phyloP scores from a whole-genome alignment of 495 filamentous ascomycete species.

The Neurospora intermedia region DNA sequence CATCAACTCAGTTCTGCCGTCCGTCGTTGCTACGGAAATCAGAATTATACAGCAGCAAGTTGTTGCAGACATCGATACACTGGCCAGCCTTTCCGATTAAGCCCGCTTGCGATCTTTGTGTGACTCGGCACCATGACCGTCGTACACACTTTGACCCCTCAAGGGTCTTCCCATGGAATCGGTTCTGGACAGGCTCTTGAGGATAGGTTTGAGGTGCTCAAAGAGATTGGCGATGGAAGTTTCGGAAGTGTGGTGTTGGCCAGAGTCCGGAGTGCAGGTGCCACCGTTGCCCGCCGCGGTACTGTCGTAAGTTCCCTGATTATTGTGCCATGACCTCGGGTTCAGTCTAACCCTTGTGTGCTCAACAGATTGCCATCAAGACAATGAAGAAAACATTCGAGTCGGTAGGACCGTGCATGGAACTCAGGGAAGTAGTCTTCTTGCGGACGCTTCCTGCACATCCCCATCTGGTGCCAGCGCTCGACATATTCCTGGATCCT shows the following conservation, averaged over 20 bases:
- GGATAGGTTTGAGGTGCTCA: constrained; percentile 92
- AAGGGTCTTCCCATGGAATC: constrained; percentile 38
- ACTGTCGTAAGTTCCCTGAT: constrained; percentile 61
- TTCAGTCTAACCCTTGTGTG: background rate
- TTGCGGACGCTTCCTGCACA: constrained; percentile 78
- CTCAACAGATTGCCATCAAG: constrained; percentile 83
- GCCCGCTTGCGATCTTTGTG: background rate
- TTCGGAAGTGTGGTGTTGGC: constrained; percentile 94
- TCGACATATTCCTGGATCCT: constrained; percentile 98
- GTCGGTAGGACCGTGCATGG: constrained; percentile 75
- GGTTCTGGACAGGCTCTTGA: constrained; percentile 44
- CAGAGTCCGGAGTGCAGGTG: constrained; percentile 78
- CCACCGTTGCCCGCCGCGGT: constrained; percentile 77
- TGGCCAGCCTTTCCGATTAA: constrained; percentile 1
- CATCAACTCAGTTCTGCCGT: constrained; percentile 1
- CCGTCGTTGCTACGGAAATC: constrained; percentile 6
- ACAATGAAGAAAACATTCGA: constrained; percentile 99
- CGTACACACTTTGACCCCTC: constrained; percentile 51
- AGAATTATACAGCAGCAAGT: background rate
- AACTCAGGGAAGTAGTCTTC: constrained; percentile 95
- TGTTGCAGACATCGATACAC: background rate
- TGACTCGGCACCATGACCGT: constrained; percentile 49
- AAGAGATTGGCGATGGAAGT: constrained; percentile 97
- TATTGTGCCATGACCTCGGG: background rate
- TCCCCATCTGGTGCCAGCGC: constrained; percentile 84